Evolutionary conservation across 2,329 filamentous ascomycete genomes (phyloP).

Genomic region (Aplosporella prunicola): DNA sequence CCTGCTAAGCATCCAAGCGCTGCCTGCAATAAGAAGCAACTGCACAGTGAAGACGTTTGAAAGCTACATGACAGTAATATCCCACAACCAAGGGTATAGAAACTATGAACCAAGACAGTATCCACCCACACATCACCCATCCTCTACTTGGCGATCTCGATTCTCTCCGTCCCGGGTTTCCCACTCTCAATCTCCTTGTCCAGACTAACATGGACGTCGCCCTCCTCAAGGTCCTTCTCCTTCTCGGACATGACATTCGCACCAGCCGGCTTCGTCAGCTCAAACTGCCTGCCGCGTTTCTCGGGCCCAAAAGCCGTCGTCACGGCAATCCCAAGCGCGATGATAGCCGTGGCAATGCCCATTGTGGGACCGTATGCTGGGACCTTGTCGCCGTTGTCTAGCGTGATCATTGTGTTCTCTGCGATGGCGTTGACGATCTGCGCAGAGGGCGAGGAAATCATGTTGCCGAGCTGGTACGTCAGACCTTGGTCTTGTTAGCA

Average conservation of each 20-base stretch:
- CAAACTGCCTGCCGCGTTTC: constrained; percentile 62
- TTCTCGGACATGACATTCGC: constrained; percentile 17
- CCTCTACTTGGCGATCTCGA: constrained; percentile 5
- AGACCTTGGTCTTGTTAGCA: constrained; percentile 36
- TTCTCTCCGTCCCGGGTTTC: constrained; percentile 1
- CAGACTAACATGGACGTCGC: constrained; percentile 7
- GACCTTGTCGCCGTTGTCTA: constrained; percentile 46
- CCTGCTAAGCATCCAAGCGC: too few relatives aligned
- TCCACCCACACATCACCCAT: too few relatives aligned
- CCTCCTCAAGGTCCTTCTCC: constrained; percentile 13
- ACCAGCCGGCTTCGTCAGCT: constrained; percentile 47
- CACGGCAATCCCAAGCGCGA: constrained; percentile 57
- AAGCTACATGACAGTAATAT: too few relatives aligned
- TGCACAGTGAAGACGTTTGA: too few relatives aligned
- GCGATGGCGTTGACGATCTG: constrained; percentile 71
- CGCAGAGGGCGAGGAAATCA: constrained; percentile 61
- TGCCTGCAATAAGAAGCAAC: too few relatives aligned
- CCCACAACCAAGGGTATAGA: too few relatives aligned
- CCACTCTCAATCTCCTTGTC: not conserved
- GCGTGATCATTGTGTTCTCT: constrained; percentile 44
- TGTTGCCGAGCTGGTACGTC: constrained; percentile 66
- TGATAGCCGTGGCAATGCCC: constrained; percentile 69
- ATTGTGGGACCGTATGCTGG: constrained; percentile 67
- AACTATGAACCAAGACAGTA: too few relatives aligned
- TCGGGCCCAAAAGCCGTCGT: constrained; percentile 65